Percentiles rank a stretch among this genome's conserved stretches.
Evolutionary conservation across 441 rosid genomes (phyloP).

Genomic region (Eugenia klotzschiana): DNA sequence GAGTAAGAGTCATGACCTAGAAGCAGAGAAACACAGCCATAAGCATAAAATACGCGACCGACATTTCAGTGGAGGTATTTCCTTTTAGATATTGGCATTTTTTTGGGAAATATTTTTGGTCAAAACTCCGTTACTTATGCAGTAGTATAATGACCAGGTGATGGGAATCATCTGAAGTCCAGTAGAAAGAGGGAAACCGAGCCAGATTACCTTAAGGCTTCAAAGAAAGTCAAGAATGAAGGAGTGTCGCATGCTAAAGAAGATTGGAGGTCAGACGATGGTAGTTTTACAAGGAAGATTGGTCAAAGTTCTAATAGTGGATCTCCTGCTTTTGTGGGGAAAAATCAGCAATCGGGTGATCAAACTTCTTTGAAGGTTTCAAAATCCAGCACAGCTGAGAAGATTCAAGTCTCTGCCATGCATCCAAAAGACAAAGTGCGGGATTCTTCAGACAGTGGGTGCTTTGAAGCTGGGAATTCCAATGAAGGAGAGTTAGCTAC

Average conservation of each 20-base stretch:
- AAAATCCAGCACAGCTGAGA: slow-evolving; percentile 21
- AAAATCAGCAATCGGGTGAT: slow-evolving; percentile 24
- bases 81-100: slow-evolving; percentile 9
- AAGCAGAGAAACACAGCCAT: slow-evolving; percentile 30
- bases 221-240: slow-evolving; percentile 61
- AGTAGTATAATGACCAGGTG: slow-evolving; percentile 34
- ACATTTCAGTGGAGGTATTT: slow-evolving; percentile 61
- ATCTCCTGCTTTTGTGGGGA: slow-evolving; percentile 27
- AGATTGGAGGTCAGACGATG: slow-evolving; percentile 31
- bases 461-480: slow-evolving; percentile 20
- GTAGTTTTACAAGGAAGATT: slow-evolving; percentile 19
- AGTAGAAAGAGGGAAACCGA: slow-evolving; percentile 44
- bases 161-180: slow-evolving; percentile 33
- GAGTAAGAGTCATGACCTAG: slow-evolving; percentile 23
- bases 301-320: slow-evolving; percentile 38
- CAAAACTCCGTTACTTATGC: slow-evolving; percentile 12
- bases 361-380: slow-evolving; percentile 18
- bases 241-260: slow-evolving; percentile 24
- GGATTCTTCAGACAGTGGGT: slow-evolving; percentile 24
- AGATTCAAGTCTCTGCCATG: slow-evolving; percentile 24
- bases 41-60: slow-evolving; percentile 40
- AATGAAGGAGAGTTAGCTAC: slow-evolving; percentile 21
- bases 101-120: background rate
- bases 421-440: slow-evolving; percentile 31
- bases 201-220: slow-evolving; percentile 27